phyloP scores from a whole-genome alignment of 2,329 filamentous ascomycete species.

The Cytospora chrysosperma region DNA sequence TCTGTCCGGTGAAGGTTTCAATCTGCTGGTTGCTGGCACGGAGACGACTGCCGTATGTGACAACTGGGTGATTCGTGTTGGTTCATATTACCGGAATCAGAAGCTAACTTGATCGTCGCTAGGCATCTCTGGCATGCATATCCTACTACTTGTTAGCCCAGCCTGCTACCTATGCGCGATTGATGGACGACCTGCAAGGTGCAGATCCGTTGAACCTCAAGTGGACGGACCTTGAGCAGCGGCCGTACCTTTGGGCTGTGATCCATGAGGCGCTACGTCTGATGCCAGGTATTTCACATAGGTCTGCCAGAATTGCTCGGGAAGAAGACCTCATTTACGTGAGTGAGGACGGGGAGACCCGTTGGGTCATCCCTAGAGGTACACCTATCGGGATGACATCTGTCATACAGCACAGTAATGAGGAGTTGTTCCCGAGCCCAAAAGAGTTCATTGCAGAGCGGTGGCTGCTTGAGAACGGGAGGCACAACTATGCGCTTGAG shows the following conservation, averaged over 20 bases:
- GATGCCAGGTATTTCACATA: constrained; percentile 24
- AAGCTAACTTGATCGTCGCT: background rate
- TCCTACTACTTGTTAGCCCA: constrained; percentile 10
- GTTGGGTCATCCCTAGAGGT: constrained; percentile 28
- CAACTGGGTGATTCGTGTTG: no score
- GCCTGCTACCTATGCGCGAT: background rate
- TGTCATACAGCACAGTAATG: constrained; percentile 26
- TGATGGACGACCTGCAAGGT: background rate
- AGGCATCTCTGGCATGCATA: constrained; percentile 6
- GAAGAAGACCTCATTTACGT: constrained; percentile 17
- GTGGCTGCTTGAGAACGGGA: constrained; percentile 26
- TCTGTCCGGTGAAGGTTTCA: constrained; percentile 27
- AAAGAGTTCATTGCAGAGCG: constrained; percentile 28
- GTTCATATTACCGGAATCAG: background rate
- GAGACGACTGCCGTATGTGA: constrained; percentile 23
- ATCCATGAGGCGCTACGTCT: constrained; percentile 29
- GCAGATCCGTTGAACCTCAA: constrained; percentile 16
- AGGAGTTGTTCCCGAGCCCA: constrained; percentile 27
- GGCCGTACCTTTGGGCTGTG: constrained; percentile 28
- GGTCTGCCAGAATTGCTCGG: constrained; percentile 24
- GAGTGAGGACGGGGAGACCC: constrained; percentile 5
- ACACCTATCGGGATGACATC: constrained; percentile 27
- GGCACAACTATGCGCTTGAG: constrained; percentile 23
- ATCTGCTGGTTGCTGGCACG: constrained; percentile 26
- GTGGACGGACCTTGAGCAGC: constrained; percentile 27